Percentiles rank a stretch among this genome's conserved stretches.
phyloP scores from a whole-genome alignment of 208 protist species.

The Vickermania ingenoplastis region DNA sequence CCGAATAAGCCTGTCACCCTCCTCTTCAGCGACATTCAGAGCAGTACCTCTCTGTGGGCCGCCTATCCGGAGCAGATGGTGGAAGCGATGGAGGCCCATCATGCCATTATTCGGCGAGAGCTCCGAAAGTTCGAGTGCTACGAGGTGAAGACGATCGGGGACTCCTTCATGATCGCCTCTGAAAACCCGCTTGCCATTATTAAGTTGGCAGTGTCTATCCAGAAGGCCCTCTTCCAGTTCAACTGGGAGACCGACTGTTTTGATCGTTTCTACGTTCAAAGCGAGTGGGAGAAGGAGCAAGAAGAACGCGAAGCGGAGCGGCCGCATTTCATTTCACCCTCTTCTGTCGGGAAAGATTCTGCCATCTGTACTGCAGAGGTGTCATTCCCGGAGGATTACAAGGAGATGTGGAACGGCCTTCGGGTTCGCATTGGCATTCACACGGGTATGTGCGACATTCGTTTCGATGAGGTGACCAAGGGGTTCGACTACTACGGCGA shows the following conservation, averaged over 20 bases:
- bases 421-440: constrained; percentile 52
- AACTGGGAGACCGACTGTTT: too few relatives aligned
- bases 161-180: constrained; percentile 12
- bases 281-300: too few relatives aligned
- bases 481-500: constrained; percentile 40
- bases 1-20: constrained; percentile 6
- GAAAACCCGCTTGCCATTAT: not conserved
- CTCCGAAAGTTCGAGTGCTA: constrained; percentile 10
- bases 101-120: constrained; percentile 3
- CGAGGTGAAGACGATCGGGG: constrained; percentile 13
- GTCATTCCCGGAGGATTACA: constrained; percentile 6
- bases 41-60: constrained; percentile 6
- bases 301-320: too few relatives aligned
- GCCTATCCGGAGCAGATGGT: constrained; percentile 6
- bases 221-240: too few relatives aligned
- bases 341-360: too few relatives aligned
- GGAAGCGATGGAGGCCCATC: constrained; percentile 4
- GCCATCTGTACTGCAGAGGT: too few relatives aligned
- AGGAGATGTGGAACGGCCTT: constrained; percentile 22
- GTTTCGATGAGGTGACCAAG: constrained; percentile 16
- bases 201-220: not conserved
- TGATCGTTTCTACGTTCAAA: too few relatives aligned
- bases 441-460: not conserved
- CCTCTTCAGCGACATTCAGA: constrained; percentile 16
- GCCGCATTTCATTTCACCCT: too few relatives aligned